Evolutionary conservation across 495 filamentous ascomycete genomes (phyloP).

Genomic region (Ascobolus immersus): DNA sequence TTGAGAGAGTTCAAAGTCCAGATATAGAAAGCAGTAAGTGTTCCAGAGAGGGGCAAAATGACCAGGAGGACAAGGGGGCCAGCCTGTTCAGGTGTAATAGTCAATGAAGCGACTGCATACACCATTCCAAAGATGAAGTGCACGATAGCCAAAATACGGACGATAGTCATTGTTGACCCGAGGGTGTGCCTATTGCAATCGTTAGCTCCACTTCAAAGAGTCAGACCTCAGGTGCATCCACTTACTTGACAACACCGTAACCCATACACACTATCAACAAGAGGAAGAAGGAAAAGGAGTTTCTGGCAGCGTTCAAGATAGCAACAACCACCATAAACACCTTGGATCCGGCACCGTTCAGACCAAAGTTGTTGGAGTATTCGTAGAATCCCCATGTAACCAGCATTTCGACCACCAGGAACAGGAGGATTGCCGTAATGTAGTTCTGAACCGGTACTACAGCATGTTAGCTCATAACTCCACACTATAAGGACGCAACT

Average conservation of each 20-base stretch:
- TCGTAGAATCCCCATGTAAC: slow-evolving; percentile 99
- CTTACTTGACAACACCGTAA: slow-evolving; percentile 75
- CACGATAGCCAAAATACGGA: slow-evolving; percentile 65
- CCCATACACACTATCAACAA: slow-evolving; percentile 98
- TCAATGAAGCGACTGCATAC: slow-evolving; percentile 70
- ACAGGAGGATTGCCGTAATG: slow-evolving; percentile 88
- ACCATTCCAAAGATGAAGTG: slow-evolving; percentile 92
- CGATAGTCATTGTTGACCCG: slow-evolving; percentile 79
- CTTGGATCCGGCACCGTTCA: slow-evolving; percentile 50
- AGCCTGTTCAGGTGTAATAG: slow-evolving; percentile 58
- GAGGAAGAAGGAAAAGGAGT: slow-evolving; percentile 96
- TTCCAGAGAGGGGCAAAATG: slow-evolving; percentile 74
- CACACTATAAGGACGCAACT: slow-evolving; percentile 13
- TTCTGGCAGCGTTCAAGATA: slow-evolving; percentile 72
- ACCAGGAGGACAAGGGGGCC: slow-evolving; percentile 87
- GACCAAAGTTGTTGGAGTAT: slow-evolving; percentile 69
- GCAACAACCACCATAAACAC: slow-evolving; percentile 71
- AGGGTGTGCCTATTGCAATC: slow-evolving; percentile 31
- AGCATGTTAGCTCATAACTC: slow-evolving; percentile 16
- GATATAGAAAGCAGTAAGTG: slow-evolving; percentile 89
- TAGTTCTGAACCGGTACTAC: slow-evolving; percentile 95
- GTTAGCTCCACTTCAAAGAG: slow-evolving; percentile 1
- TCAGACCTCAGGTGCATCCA: background rate
- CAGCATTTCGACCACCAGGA: slow-evolving; percentile 81
- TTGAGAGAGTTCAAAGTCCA: slow-evolving; percentile 96